A percentile compares a stretch with the other conserved stretches of the same genome.
Evolutionary conservation across 768 basidiomycete genomes (phyloP).

Genomic region (Serpula lacrymans): DNA sequence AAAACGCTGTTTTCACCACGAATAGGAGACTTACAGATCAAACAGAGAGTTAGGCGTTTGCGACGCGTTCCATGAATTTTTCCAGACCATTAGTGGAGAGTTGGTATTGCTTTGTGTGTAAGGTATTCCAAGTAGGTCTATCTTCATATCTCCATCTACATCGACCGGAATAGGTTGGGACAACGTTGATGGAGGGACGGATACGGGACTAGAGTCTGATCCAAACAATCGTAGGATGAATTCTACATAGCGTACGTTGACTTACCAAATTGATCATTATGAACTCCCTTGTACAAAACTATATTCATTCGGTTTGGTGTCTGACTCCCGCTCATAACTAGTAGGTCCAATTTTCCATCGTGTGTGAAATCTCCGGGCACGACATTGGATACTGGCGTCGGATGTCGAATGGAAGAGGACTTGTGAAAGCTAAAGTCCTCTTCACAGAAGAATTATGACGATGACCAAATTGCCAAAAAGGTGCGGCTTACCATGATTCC

Average conservation of each 20-base stretch:
- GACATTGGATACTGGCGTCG: slow-evolving; percentile 65
- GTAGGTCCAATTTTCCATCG: slow-evolving; percentile 84
- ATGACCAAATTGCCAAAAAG: slow-evolving; percentile 1
- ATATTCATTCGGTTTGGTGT: slow-evolving; percentile 55
- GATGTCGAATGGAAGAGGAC: slow-evolving; percentile 51
- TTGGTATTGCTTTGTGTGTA: slow-evolving; percentile 35
- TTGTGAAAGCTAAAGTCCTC: slow-evolving; percentile 56
- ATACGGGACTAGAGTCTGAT: slow-evolving; percentile 36
- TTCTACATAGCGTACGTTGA: neutral
- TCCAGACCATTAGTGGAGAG: slow-evolving; percentile 63
- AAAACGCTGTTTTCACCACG: too few relatives aligned
- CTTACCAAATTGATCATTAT: slow-evolving; percentile 66
- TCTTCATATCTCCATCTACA: slow-evolving; percentile 82
- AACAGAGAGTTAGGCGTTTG: slow-evolving; percentile 53
- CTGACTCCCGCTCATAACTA: slow-evolving; percentile 74
- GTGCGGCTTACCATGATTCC: slow-evolving; percentile 69
- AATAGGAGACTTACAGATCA: slow-evolving; percentile 56
- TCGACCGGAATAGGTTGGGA: slow-evolving; percentile 88
- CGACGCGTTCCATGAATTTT: slow-evolving; percentile 73
- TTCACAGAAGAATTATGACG: slow-evolving; percentile 28
- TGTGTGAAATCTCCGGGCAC: slow-evolving; percentile 93
- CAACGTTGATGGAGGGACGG: slow-evolving; percentile 59
- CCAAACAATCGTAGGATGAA: neutral
- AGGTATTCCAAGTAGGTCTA: slow-evolving; percentile 77
- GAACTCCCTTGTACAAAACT: slow-evolving; percentile 63